These are phyloP conservation scores for Fusarium musae DNA, from an alignment of 2,329 filamentous ascomycete species.

Conservation along the genomic window DNA sequence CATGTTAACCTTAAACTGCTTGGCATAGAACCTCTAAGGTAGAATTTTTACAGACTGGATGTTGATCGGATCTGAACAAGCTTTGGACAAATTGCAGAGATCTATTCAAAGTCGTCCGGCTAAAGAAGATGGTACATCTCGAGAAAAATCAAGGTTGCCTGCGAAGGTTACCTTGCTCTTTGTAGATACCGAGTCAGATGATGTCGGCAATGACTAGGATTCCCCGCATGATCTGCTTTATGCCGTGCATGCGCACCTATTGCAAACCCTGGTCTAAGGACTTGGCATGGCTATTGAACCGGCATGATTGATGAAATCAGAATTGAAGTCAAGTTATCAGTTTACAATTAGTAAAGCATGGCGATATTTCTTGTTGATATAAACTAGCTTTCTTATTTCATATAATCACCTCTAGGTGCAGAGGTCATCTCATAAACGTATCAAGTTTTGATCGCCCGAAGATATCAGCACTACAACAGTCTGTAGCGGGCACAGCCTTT, in stretches of 20 bases:
- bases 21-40: fast-evolving
- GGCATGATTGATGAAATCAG: no score
- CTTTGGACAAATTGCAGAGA: no score
- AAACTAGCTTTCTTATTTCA: no score
- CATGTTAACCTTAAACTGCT: fast-evolving
- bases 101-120: fast-evolving
- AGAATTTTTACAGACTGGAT: fast-evolving
- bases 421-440: no score
- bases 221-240: not conserved
- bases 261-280: not conserved
- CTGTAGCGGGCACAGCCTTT: no score
- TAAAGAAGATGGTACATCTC: not conserved
- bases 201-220: fast-evolving
- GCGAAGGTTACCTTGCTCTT: not conserved
- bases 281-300: not conserved
- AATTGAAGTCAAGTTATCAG: not conserved
- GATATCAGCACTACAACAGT: fast-evolving
- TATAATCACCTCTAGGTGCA: no score
- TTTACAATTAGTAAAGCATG: not conserved
- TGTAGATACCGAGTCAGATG: not conserved
- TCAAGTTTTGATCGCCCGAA: no score
- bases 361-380: fast-evolving
- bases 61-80: fast-evolving
- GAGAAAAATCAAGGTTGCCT: not conserved
- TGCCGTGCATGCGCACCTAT: not conserved